A percentile compares a stretch with the other conserved stretches of the same genome.
Conservation (phyloP, 306 rosid genomes). For the Styphnolobium japonicum region DNA sequence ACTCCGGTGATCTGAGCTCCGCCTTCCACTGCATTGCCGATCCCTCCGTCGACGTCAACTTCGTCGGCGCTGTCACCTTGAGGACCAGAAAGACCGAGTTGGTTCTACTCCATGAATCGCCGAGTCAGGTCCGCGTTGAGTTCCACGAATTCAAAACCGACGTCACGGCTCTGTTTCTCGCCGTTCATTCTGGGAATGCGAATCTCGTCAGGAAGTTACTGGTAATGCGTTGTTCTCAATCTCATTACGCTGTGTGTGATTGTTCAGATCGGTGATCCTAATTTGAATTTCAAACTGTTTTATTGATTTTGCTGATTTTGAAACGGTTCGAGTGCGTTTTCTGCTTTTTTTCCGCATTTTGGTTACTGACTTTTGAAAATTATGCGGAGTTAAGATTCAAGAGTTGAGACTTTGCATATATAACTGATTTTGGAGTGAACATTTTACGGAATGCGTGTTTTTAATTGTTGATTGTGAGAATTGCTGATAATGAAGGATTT, state of each 20-base stretch:
- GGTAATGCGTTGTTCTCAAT: constrained; percentile 28
- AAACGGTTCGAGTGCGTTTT: background rate
- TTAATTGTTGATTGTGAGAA: background rate
- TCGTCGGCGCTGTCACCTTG: constrained; percentile 67
- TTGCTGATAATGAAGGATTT: background rate
- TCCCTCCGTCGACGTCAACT: constrained; percentile 85
- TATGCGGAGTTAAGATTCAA: too few relatives aligned
- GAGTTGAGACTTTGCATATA: background rate
- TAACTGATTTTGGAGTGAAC: constrained; percentile 3
- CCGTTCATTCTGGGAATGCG: constrained; percentile 56
- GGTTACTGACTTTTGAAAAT: too few relatives aligned
- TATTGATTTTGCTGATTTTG: background rate
- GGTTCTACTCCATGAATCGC: constrained; percentile 45
- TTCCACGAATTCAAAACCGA: constrained; percentile 64
- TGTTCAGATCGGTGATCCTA: constrained; percentile 26
- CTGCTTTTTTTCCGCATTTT: too few relatives aligned
- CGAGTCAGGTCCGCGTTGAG: constrained; percentile 50
- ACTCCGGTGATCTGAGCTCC: constrained; percentile 71
- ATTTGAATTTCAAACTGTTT: constrained; percentile 38
- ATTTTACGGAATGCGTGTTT: background rate
- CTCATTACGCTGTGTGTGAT: background rate
- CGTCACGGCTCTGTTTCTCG: constrained; percentile 69
- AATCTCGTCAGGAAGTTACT: constrained; percentile 52
- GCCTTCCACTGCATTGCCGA: constrained; percentile 58
- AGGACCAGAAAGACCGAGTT: constrained; percentile 56